phyloP scores from a whole-genome alignment of 371 early-diverging fungal species.

The Cladochytrium tenue region DNA sequence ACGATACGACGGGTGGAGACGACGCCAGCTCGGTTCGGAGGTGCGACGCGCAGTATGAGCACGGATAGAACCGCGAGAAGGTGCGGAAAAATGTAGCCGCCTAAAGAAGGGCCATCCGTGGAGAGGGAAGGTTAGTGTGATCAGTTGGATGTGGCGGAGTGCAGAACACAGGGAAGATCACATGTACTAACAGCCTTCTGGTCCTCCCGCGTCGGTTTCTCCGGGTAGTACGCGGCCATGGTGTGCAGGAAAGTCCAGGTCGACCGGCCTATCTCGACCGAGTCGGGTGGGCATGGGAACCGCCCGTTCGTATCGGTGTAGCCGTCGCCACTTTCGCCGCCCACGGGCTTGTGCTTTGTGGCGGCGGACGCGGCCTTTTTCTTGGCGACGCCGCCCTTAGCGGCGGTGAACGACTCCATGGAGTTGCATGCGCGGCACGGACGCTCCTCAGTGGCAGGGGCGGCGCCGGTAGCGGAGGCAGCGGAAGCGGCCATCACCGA shows the following conservation, averaged over 20 bases:
- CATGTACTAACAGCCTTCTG: conserved; percentile 66
- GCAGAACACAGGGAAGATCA: neutral
- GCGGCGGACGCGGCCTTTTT: neutral
- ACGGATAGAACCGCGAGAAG: conserved; percentile 93
- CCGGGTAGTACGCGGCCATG: conserved; percentile 97
- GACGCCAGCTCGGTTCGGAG: conserved; percentile 55
- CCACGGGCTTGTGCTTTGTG: neutral
- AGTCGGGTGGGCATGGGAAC: conserved; percentile 81
- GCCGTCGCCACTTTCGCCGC: neutral
- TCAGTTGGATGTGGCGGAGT: neutral
- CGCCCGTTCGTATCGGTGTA: no score
- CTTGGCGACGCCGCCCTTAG: neutral
- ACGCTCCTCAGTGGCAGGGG: neutral
- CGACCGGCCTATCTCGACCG: conserved; percentile 81
- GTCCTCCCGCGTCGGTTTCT: conserved; percentile 74
- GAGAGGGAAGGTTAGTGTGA: neutral
- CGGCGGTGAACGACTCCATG: neutral
- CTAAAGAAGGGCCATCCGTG: neutral
- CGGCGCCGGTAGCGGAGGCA: neutral
- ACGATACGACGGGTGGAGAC: conserved; percentile 86
- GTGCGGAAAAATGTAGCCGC: conserved; percentile 38
- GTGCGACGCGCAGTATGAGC: conserved; percentile 89
- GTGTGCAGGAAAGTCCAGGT: conserved; percentile 99
- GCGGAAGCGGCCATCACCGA: no score
- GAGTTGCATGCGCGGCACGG: neutral